Conservation (phyloP, 257 asterid species). For the Schizonepeta tenuifolia region DNA sequence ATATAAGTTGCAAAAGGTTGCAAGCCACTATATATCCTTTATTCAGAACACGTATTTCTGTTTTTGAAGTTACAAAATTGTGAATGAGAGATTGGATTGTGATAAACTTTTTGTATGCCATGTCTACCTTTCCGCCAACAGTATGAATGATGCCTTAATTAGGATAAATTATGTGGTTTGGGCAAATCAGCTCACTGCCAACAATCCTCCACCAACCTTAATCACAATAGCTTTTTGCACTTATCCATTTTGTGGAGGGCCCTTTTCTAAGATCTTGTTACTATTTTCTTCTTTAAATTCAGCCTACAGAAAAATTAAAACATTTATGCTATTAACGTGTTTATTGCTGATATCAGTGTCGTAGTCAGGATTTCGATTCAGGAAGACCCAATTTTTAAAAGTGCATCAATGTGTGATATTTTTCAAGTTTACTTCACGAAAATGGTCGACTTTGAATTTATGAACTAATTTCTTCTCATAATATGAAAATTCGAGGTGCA, state of each 20-base stretch:
- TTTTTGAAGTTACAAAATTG: conserved; percentile 5
- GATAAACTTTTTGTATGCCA: conserved; percentile 53
- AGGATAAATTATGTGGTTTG: conserved; percentile 29
- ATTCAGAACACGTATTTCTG: not conserved
- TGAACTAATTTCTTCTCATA: no score
- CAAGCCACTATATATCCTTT: not conserved
- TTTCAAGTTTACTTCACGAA: no score
- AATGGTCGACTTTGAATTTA: no score
- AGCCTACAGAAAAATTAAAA: not conserved
- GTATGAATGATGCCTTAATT: conserved; percentile 41
- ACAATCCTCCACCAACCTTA: conserved; percentile 37
- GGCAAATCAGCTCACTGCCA: conserved; percentile 21
- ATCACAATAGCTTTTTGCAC: conserved; percentile 5
- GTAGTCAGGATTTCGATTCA: no score
- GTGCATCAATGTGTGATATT: no score
- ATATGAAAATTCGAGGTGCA: no score
- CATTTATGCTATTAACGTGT: no score
- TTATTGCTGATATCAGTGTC: no score
- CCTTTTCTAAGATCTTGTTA: not conserved
- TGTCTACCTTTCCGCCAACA: conserved; percentile 57
- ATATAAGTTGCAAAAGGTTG: no score
- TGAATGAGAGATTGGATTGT: conserved; percentile 30
- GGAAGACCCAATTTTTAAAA: no score
- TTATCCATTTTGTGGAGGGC: conserved; percentile 21
- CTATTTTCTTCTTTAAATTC: not conserved